Conservation (phyloP, 192 early-diverging fungal genomes). For the Nowakowskiella sp. region DNA sequence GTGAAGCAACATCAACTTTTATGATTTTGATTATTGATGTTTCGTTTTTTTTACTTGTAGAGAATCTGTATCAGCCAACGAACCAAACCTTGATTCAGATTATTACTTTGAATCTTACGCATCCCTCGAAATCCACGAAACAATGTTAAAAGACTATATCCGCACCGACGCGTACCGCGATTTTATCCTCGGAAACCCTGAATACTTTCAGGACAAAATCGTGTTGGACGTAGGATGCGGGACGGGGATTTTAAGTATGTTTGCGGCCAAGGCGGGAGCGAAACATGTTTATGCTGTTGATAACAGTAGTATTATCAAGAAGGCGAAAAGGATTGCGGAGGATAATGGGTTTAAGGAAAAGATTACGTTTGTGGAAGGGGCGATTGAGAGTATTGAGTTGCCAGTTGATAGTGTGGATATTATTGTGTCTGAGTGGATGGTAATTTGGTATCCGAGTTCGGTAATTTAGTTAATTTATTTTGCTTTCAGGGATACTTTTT, state of each 20-base stretch:
- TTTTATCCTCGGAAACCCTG: slow-evolving; percentile 76
- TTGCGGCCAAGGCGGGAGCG: slow-evolving; percentile 82
- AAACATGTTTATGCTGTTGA: slow-evolving; percentile 67
- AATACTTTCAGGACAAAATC: slow-evolving; percentile 75
- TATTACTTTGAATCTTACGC: slow-evolving; percentile 57
- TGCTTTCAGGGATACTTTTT: slow-evolving; percentile 64
- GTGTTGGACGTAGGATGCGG: slow-evolving; percentile 87
- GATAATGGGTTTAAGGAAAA: slow-evolving; percentile 62
- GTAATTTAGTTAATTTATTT: neutral
- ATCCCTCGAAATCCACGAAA: slow-evolving; percentile 61
- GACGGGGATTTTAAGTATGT: slow-evolving; percentile 88
- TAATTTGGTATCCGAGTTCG: too few relatives aligned
- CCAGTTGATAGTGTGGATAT: slow-evolving; percentile 74
- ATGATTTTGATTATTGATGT: slow-evolving; percentile 6
- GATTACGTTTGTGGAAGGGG: slow-evolving; percentile 61
- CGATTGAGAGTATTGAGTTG: slow-evolving; percentile 69
- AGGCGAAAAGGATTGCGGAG: slow-evolving; percentile 63
- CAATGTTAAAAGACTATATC: slow-evolving; percentile 68
- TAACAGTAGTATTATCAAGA: slow-evolving; percentile 78
- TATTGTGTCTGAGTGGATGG: slow-evolving; percentile 90
- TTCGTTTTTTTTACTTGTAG: slow-evolving; percentile 6
- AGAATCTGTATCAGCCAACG: slow-evolving; percentile 6
- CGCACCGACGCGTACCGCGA: slow-evolving; percentile 74
- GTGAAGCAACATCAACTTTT: slow-evolving; percentile 14
- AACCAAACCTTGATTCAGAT: slow-evolving; percentile 28